These are phyloP conservation scores for Suaeda aralocaspica DNA, from an alignment of 148 eudicot genomes.

Conservation along the genomic window DNA sequence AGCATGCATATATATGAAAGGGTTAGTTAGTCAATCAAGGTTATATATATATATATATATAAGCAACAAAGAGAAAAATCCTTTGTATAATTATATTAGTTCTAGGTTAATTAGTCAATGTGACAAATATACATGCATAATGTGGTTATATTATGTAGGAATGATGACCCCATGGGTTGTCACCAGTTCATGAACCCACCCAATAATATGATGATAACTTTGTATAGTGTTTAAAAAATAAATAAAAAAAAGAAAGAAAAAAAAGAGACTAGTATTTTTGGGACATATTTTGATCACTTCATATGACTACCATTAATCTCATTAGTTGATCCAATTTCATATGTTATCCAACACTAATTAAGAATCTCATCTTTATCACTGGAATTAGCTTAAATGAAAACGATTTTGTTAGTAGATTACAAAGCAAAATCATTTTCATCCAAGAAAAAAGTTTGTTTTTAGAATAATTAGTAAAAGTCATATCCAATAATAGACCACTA, in stretches of 20 bases:
- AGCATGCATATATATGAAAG: too few relatives aligned
- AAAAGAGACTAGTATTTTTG: too few relatives aligned
- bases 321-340: neutral
- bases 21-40: conserved; percentile 12
- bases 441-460: neutral
- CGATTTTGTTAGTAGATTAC: conserved; percentile 6
- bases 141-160: neutral
- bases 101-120: too few relatives aligned
- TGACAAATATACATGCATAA: too few relatives aligned
- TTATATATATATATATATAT: neutral
- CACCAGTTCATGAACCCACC: conserved; percentile 17
- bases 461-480: conserved; percentile 16
- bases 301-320: conserved; percentile 4
- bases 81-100: too few relatives aligned
- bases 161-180: conserved; percentile 4
- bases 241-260: too few relatives aligned
- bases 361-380: neutral
- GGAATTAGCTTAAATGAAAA: neutral
- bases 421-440: conserved; percentile 2
- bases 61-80: too few relatives aligned
- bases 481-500: neutral
- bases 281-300: neutral
- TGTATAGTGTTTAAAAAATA: conserved; percentile 1
- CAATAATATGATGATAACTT: neutral
- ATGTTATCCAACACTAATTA: neutral